Percentiles rank a stretch among this genome's conserved stretches.
Evolutionary conservation across 1,284 basidiomycete species (phyloP).

Genomic region (Cutaneotrichosporon curvatum): DNA sequence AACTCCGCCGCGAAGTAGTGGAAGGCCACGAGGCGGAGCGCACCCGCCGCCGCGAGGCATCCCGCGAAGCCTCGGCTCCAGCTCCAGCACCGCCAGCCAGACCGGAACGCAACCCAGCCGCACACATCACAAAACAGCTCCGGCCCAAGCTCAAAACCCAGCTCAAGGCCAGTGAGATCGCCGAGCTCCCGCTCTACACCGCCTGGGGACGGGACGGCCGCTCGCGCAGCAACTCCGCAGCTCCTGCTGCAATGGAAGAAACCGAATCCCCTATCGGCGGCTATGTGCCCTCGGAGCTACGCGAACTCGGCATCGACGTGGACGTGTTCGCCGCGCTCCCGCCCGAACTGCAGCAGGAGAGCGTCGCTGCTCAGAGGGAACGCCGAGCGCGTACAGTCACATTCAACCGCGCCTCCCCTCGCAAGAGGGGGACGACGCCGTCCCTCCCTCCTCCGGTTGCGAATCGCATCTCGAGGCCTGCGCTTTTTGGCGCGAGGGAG

Average conservation of each 20-base stretch:
- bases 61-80: not conserved
- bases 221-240: not conserved
- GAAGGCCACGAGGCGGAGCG: constrained; percentile 17
- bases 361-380: constrained; percentile 54
- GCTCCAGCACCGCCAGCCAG: constrained; percentile 5
- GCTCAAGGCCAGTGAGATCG: constrained; percentile 27
- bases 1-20: constrained; percentile 31
- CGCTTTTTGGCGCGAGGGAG: constrained; percentile 56
- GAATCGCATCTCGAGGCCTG: constrained; percentile 47
- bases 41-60: not conserved
- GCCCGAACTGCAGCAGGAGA: constrained; percentile 60
- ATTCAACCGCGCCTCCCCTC: constrained; percentile 39
- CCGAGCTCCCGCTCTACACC: constrained; percentile 30
- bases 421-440: too few species aligned
- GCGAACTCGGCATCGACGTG: constrained; percentile 60
- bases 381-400: constrained; percentile 38
- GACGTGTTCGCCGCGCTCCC: constrained; percentile 66
- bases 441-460: constrained; percentile 53
- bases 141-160: constrained; percentile 40
- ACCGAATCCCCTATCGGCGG: constrained; percentile 5
- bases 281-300: constrained; percentile 51
- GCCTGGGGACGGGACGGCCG: constrained; percentile 24
- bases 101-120: constrained; percentile 22
- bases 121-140: constrained; percentile 39
- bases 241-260: not conserved